Base-by-base conservation (phyloP, 306 rosid genomes). In the Quercus suber region DNA sequence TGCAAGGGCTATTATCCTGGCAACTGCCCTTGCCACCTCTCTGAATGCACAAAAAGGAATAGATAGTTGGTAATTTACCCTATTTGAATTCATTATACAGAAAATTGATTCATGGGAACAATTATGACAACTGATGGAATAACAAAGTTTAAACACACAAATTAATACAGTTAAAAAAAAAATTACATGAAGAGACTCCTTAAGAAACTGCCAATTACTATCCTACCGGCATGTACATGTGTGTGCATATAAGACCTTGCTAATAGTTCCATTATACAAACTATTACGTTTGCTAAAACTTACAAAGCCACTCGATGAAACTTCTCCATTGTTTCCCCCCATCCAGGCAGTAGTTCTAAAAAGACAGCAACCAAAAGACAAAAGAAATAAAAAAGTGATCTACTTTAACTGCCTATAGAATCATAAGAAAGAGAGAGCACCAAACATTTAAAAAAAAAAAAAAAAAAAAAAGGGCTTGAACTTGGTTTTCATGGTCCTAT, bases 311-410 rank as follows among this genome's bases (percentile, higher is more conserved):
- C 79, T 80, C 35, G 80, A 80, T 92, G 99, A 86, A 61, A 95
- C 76, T 89, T 87, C 84, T 95, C 96, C 99, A 95, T 91, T 30
- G 92, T 89, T 78, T 89, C 89, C 76, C 90, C 88, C 99, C 99
- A 92, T 8, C 89, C 87, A 37, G 97, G 92, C 71, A 93, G 85
- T 87, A 79, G 9, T 85, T 84, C 98, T 92, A 35, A 35, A 81
- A 75, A 69, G 53, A 21, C 45, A 83, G 74, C 43, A 83, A 65
- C 77, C 41, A 35, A 35, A 35, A 35, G 41, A 5, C 41, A 35
- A 35, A 5, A 35, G 41, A 35, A 35, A 35, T 5, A 33, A 35
- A 35, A 35, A 35, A 35, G 41, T 35, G 41, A 35, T 5, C 41
- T 35, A 5, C 41, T 35, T 35, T 35, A 35, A 35, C 41, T 35